Conservation (phyloP, 2,329 filamentous ascomycete species). For the Allantophomopsis lycopodina region DNA sequence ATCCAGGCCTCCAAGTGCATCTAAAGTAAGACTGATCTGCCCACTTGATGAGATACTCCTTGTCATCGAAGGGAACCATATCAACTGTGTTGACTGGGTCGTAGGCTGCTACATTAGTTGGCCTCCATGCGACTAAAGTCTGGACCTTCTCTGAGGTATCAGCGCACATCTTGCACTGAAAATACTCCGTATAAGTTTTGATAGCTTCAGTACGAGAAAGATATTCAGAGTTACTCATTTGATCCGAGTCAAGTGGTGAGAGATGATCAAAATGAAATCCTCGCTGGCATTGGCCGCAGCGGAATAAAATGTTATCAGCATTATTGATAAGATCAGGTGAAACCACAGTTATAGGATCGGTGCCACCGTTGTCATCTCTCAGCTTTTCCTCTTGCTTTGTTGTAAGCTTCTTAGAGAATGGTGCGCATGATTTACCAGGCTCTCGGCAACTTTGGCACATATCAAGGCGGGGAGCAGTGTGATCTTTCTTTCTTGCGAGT, state of each 20-base stretch:
- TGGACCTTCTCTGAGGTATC: slow-evolving; percentile 54
- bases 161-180: slow-evolving; percentile 58
- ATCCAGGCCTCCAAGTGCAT: slow-evolving; percentile 75
- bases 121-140: slow-evolving; percentile 80
- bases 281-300: slow-evolving; percentile 64
- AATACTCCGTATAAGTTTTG: too few species aligned
- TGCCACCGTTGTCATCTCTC: slow-evolving; percentile 62
- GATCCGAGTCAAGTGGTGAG: slow-evolving; percentile 24
- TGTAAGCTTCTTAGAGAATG: slow-evolving; percentile 63
- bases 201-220: slow-evolving; percentile 14
- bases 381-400: slow-evolving; percentile 73
- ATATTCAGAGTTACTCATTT: slow-evolving; percentile 12
- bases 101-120: slow-evolving; percentile 42
- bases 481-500: slow-evolving; percentile 52
- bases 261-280: slow-evolving; percentile 80
- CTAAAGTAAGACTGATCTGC: slow-evolving; percentile 66
- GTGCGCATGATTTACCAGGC: slow-evolving; percentile 52
- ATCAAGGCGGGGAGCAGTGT: slow-evolving; percentile 52
- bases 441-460: slow-evolving; percentile 57
- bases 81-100: slow-evolving; percentile 34
- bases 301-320: slow-evolving; percentile 62
- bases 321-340: slow-evolving; percentile 58
- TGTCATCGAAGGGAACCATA: slow-evolving; percentile 57
- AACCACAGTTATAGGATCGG: slow-evolving; percentile 61
- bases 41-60: slow-evolving; percentile 91